Base-by-base conservation (phyloP, 2,329 filamentous ascomycete species). In the Trichocomaceae sp. region DNA sequence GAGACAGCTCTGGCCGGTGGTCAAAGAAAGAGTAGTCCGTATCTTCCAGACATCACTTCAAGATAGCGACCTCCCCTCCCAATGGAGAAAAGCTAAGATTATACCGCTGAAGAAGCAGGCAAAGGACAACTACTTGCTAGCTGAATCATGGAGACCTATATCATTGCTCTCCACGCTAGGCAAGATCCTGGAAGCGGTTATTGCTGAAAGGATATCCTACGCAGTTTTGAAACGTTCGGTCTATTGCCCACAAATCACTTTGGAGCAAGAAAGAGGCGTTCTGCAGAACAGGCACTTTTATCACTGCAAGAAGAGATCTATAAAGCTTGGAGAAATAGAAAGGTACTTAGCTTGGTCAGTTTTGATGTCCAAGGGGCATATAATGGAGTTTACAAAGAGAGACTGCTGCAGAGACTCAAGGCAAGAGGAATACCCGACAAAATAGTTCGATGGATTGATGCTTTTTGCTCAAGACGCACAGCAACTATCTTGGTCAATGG, bases 111-210 rank as follows among this genome's bases (percentile, higher is more conserved):
- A 61, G 22, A 68, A 68, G 42, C 63, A 60, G 2, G 55, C 58
- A 5, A 65, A 67, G 37, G 57, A 49, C 20, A 59, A 67, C 49
- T 69, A 69, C 48, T 56, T 54, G 19, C 26, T 59, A 1, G 57
- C 61, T 0, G 57, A 61, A 39, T 61, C 61, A 12, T 66, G 66
- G 31, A 56, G 58, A 8, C 65, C 58, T 17, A 68, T 67, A 44
- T 66, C 61, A 39, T 60, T 49, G n/a, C 59, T 67, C 0, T 61
- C 61, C 19, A 65, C 60, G 23, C 56, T 61, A 17, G 55, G 61
- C 26, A 62, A 61, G 33, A 31, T 60, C 10, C 55, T 61, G 22
- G 58, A 61, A 31, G 50, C 37, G 35, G 62, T 63, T 23, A 54
- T 62, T 3, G 62, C 61, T 6, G 50, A 47, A 57, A 42, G 60